Evolutionary conservation across 257 asterid genomes (phyloP), one percentile per base, ranked within the genome.

Genomic region (Solanum bukasovii): DNA sequence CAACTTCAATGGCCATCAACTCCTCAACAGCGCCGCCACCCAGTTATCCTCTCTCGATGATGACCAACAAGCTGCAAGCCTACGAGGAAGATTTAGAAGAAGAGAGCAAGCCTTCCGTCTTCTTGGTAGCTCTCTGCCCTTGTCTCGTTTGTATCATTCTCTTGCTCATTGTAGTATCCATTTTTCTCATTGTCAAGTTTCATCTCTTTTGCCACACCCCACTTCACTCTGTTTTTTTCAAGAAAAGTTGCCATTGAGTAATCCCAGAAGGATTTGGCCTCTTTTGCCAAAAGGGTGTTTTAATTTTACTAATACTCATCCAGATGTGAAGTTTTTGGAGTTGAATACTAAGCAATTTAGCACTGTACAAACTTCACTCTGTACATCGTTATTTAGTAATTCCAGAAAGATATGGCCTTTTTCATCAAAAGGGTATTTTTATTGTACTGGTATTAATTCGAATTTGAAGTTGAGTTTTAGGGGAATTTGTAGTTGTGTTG

Each of bases 181-280:
- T 93, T 70, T 87, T 94, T 3, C 93, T 96, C 71, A 63, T 88
- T 78, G 44, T 94, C 95, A 93, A 95, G 88, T 96, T 96, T 94
- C 99, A 90, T 77, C 89, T 93, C 21, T 94, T 85, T 87, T 95
- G 98, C 88, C 97, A 93, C 92, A 93, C 98, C n/a, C 98, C 98
- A 35, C 93, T 96, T 82, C 96, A 87, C 88, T 91, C 95, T 59
- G 52, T 93, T 44, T 85, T 96, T 71, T 93, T 91, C 98, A 91
- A 92, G 87, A 95, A 93, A 87, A 90, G 84, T 46, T 96, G 98
- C 89, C 94, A 79, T 56, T 94, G 89, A 81, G 20, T 23, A 73
- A 85, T 35, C 37, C 9, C 38, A 87, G 21, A 20, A 71, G 14
- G 11, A 35, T 10, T 38, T 70, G 56, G 20, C 25, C 52, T 61